Base-by-base conservation (phyloP, 257 asterid species). In the Parsonsia alboflavescens region DNA sequence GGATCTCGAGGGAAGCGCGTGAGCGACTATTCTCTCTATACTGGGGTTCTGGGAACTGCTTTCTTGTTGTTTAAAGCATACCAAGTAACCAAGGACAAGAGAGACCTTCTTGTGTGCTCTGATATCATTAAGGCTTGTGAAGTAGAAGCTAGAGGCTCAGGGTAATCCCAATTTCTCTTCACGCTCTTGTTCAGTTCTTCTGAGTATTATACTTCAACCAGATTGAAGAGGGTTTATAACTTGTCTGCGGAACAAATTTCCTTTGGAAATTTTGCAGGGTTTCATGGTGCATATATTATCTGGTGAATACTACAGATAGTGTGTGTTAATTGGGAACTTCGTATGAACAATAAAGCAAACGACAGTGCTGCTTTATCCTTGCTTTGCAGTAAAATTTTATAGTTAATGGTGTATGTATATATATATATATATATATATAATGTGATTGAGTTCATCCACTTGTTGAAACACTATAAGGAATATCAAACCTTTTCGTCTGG, bases 1-100 rank as follows among this genome's bases (percentile, higher is more conserved):
- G 58, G 77, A 63, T 80, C 58, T 15, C 80, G 74, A 63, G 85
- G 91, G 65, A 87, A 85, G 65, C 89, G 83, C 54, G 90, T 84
- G 73, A 80, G 80, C 49, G 97, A 93, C 76, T 89, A 73, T 67
- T 79, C 83, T 45, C 68, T 91, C 76, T 93, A 91, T 33, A 91
- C 98, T 10, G 98, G 98, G 33, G 86, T 87, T 61, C 41, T 93
- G 21, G 98, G 98, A 44, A 89, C 92, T 78, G 96, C 98, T 84
- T 83, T 88, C 80, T 86, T 93, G 86, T 41, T 93, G 82, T 93
- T 93, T 50, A 93, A 86, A 84, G 86, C 97, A 75, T 91, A 88
- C 77, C 89, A 85, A 77, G 81, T 87, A 71, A 82, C 88, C 6
- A 81, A 80, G 22, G 84, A 86, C 71, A 85, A 79, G 74, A 85